A percentile compares a stretch with the other conserved stretches of the same genome.
phyloP scores from a whole-genome alignment of 108 stramenopile genomes.

The Cyclostephanos tholiformis region DNA sequence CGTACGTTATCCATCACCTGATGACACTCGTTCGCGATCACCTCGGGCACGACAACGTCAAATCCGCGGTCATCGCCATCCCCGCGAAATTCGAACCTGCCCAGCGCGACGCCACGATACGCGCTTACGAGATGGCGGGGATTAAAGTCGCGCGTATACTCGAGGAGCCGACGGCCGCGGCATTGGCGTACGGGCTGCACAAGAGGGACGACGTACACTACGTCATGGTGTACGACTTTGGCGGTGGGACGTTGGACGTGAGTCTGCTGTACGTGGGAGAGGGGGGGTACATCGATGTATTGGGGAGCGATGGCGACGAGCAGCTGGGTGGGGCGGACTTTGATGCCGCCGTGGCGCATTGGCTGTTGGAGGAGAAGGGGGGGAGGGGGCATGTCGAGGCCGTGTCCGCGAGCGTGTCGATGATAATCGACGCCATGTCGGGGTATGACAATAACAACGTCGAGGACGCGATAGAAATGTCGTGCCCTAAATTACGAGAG shows the following conservation, averaged over 20 bases:
- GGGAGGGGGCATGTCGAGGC: conserved; percentile 26
- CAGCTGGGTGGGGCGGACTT: conserved; percentile 90
- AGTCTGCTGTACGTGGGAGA: conserved; percentile 87
- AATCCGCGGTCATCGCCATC: conserved; percentile 93
- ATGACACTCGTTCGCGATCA: conserved; percentile 64
- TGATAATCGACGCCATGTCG: conserved; percentile 26
- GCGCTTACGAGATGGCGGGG: conserved; percentile 83
- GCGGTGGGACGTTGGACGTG: conserved; percentile 97
- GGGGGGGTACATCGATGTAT: conserved; percentile 93
- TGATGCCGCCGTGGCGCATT: conserved; percentile 85
- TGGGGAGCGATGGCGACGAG: conserved; percentile 93
- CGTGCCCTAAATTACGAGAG: conserved; percentile 54
- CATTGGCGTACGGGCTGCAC: conserved; percentile 95
- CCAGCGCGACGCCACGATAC: conserved; percentile 83
- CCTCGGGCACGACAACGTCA: conserved; percentile 90
- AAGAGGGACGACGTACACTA: conserved; percentile 92
- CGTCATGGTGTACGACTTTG: conserved; percentile 98
- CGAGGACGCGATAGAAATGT: conserved; percentile 56
- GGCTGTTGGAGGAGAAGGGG: conserved; percentile 38
- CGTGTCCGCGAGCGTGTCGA: too few relatives aligned
- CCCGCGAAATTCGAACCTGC: conserved; percentile 93
- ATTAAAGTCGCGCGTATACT: conserved; percentile 83
- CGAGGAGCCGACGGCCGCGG: conserved; percentile 96
- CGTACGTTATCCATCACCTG: conserved; percentile 78
- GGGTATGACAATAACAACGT: conserved; percentile 32